Evolutionary conservation across 805 yeast genomes (phyloP).

Genomic region (Saccharomycopsis lassenensis): DNA sequence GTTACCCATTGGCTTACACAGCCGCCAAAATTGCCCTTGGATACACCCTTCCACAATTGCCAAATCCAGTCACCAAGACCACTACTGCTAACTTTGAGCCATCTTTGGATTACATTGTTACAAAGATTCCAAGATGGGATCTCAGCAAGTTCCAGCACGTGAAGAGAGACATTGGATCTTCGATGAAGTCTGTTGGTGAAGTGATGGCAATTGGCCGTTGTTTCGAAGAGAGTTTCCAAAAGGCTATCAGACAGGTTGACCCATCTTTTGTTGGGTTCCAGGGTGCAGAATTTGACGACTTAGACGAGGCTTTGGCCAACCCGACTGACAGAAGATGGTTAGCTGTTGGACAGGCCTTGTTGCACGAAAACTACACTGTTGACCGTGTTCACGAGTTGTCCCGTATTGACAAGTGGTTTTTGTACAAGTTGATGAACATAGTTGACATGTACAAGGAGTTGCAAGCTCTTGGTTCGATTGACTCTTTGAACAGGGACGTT

Average conservation of each 20-base stretch:
- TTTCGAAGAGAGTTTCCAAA: constrained; percentile 95
- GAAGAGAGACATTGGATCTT: constrained; percentile 83
- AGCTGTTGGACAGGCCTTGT: constrained; percentile 94
- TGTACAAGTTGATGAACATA: constrained; percentile 84
- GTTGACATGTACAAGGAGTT: constrained; percentile 80
- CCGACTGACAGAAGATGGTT: constrained; percentile 97
- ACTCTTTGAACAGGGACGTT: constrained; percentile 54
- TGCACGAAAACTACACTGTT: constrained; percentile 84
- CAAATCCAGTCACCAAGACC: constrained; percentile 92
- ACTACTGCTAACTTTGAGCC: constrained; percentile 97
- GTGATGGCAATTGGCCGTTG: constrained; percentile 98
- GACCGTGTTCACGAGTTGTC: constrained; percentile 86
- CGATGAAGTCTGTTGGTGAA: constrained; percentile 99
- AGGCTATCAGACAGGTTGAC: constrained; percentile 93
- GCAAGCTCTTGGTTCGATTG: constrained; percentile 50
- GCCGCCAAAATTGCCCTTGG: constrained; percentile 97
- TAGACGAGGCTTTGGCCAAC: constrained; percentile 66
- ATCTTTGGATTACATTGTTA: constrained; percentile 89
- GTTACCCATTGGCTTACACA: constrained; percentile 96
- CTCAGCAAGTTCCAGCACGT: constrained; percentile 91
- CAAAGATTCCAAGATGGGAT: constrained; percentile 99
- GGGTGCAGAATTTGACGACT: constrained; percentile 64
- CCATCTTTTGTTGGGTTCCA: constrained; percentile 88
- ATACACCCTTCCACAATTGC: constrained; percentile 87
- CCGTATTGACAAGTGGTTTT: constrained; percentile 93